Percentiles rank a stretch among this genome's conserved stretches.
phyloP scores from a whole-genome alignment of 805 yeast species.

The Schizosaccharomyces octosporus region DNA sequence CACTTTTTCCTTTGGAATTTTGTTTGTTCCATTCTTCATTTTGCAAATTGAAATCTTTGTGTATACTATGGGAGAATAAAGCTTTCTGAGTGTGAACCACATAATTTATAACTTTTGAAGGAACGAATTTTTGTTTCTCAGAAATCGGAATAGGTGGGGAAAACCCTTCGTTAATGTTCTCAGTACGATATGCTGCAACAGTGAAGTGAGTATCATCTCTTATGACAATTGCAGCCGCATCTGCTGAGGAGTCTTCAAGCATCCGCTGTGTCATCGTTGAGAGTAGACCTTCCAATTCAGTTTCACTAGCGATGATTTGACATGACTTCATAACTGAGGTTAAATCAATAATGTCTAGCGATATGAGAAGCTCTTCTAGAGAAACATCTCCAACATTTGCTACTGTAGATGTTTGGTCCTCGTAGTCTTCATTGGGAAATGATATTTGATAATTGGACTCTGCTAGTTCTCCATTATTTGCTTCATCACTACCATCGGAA shows the following conservation, averaged over 20 bases:
- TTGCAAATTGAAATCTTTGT: not conserved
- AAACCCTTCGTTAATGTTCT: slow-evolving; percentile 4
- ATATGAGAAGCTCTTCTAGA: not conserved
- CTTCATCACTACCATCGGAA: not conserved
- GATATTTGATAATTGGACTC: not conserved
- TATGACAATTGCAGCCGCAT: slow-evolving; percentile 6
- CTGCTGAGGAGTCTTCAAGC: slow-evolving; percentile 8
- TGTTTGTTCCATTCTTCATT: slow-evolving; percentile 5
- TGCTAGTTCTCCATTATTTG: not conserved
- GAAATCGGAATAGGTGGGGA: not conserved
- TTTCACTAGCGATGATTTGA: slow-evolving; percentile 9
- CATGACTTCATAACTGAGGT: slow-evolving; percentile 9
- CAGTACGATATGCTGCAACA: slow-evolving; percentile 8
- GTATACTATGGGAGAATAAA: not conserved
- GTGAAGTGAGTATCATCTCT: slow-evolving; percentile 5
- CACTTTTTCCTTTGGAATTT: slow-evolving; percentile 6
- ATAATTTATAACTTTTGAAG: not conserved
- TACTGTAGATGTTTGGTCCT: not conserved
- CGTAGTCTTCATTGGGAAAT: not conserved
- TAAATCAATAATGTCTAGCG: slow-evolving; percentile 9
- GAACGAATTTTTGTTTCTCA: not conserved
- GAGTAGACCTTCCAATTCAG: slow-evolving; percentile 7
- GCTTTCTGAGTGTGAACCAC: not conserved
- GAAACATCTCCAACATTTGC: not conserved
- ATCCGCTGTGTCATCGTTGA: slow-evolving; percentile 8